Conservation (phyloP, 805 yeast genomes). For the Yamadazyma olivae region DNA sequence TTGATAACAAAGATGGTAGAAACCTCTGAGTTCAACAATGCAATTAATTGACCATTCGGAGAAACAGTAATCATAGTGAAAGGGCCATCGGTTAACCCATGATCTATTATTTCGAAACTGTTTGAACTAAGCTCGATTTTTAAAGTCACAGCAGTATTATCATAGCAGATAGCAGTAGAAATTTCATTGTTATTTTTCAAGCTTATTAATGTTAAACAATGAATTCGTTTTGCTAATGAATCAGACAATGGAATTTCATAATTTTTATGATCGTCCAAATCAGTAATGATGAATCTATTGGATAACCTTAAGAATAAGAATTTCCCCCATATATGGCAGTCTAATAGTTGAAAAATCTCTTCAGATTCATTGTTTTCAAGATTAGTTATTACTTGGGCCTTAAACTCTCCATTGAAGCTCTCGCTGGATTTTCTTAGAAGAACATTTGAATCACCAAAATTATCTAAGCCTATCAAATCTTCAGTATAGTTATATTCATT, state of each 20-base stretch:
- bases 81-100: conserved; percentile 47
- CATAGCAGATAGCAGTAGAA: conserved; percentile 23
- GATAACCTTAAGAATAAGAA: conserved; percentile 26
- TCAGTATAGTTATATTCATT: conserved; percentile 41
- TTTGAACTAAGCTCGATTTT: conserved; percentile 19
- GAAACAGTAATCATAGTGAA: conserved; percentile 43
- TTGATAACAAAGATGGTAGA: conserved; percentile 51
- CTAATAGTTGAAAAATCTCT: conserved; percentile 21
- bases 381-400: conserved; percentile 16
- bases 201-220: conserved; percentile 17
- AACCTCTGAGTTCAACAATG: conserved; percentile 36
- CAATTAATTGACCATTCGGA: conserved; percentile 55
- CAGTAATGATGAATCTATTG: conserved; percentile 29
- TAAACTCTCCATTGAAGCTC: conserved; percentile 18
- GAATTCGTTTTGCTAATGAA: conserved; percentile 17
- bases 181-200: conserved; percentile 13
- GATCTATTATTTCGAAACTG: conserved; percentile 31
- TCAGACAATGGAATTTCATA: conserved; percentile 33
- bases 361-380: conserved; percentile 30
- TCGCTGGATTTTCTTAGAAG: background rate
- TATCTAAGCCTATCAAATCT: conserved; percentile 17
- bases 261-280: conserved; percentile 38
- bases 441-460: conserved; percentile 9
- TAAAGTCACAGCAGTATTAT: conserved; percentile 24
- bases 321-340: conserved; percentile 8